These are phyloP conservation scores for Laetiporus sulphureus DNA, from an alignment of 1,284 basidiomycete genomes.

Conservation along the genomic window DNA sequence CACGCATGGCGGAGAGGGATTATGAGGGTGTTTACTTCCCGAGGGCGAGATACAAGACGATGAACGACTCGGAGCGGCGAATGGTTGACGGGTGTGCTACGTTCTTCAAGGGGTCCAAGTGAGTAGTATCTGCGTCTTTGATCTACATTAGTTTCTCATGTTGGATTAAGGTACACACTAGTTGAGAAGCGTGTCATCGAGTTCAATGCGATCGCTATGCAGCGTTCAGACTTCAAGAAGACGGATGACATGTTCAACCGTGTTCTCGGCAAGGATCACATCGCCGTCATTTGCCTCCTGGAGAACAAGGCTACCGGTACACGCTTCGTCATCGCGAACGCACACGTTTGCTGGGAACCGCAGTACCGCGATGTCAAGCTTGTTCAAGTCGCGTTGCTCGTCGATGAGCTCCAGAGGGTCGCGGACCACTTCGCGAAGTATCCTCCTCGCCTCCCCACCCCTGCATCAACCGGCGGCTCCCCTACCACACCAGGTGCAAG, in stretches of 20 bases:
- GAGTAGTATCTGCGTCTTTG: conserved; percentile 27
- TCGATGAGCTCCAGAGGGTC: conserved; percentile 92
- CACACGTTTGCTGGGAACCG: conserved; percentile 94
- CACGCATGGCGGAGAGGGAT: conserved; percentile 68
- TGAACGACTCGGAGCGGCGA: conserved; percentile 83
- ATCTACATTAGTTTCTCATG: conserved; percentile 6
- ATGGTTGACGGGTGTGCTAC: conserved; percentile 96
- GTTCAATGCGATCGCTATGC: conserved; percentile 91
- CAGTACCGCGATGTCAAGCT: conserved; percentile 95
- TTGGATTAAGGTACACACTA: conserved; percentile 68
- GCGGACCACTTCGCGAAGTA: conserved; percentile 81
- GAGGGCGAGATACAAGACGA: conserved; percentile 92
- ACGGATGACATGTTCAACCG: conserved; percentile 99
- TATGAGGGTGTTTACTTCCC: conserved; percentile 94
- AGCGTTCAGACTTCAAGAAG: conserved; percentile 93
- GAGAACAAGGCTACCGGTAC: conserved; percentile 87
- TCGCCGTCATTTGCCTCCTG: conserved; percentile 83
- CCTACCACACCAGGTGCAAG: conserved; percentile 16
- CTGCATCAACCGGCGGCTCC: conserved; percentile 26
- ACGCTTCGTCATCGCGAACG: conserved; percentile 85
- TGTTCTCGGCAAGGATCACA: conserved; percentile 93
- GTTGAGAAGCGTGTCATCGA: conserved; percentile 95
- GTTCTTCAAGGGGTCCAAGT: conserved; percentile 91
- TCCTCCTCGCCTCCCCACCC: conserved; percentile 53
- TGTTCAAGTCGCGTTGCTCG: conserved; percentile 87